These are phyloP conservation scores for Neonectria hederae DNA, from an alignment of 2,329 filamentous ascomycete genomes.

Conservation along the genomic window DNA sequence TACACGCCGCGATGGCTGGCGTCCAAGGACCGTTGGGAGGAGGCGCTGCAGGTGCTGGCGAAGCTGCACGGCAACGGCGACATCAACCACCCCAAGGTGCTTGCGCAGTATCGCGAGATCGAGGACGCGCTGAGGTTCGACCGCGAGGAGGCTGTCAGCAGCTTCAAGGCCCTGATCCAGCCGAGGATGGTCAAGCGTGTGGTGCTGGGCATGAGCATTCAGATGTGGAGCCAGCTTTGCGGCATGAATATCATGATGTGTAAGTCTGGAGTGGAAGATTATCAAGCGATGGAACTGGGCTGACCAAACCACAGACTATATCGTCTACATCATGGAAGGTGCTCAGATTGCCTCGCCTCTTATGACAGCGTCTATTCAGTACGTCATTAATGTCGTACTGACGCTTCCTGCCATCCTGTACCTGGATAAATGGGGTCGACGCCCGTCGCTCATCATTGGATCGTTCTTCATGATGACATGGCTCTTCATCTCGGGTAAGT, in stretches of 20 bases:
- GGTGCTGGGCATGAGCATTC: slow-evolving; percentile 65
- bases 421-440: slow-evolving; percentile 67
- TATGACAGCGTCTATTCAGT: slow-evolving; percentile 69
- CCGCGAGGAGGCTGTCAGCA: slow-evolving; percentile 59
- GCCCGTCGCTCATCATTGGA: slow-evolving; percentile 64
- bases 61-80: slow-evolving; percentile 67
- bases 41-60: slow-evolving; percentile 67
- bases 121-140: slow-evolving; percentile 64
- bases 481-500: slow-evolving; percentile 67
- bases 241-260: slow-evolving; percentile 70
- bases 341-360: slow-evolving; percentile 66
- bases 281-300: not conserved
- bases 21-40: slow-evolving; percentile 72
- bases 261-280: slow-evolving; percentile 27
- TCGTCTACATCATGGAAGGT: slow-evolving; percentile 68
- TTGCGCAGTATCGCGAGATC: slow-evolving; percentile 71
- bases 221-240: slow-evolving; percentile 68
- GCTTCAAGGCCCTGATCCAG: slow-evolving; percentile 59
- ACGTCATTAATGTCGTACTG: slow-evolving; percentile 69
- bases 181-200: slow-evolving; percentile 65
- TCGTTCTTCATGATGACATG: slow-evolving; percentile 68
- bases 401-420: slow-evolving; percentile 69
- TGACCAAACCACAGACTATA: slow-evolving; percentile 53
- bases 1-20: slow-evolving; percentile 77
- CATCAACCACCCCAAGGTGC: slow-evolving; percentile 64